These are phyloP conservation scores for Grosmannia huntii DNA, from an alignment of 2,329 filamentous ascomycete species.

Conservation along the genomic window DNA sequence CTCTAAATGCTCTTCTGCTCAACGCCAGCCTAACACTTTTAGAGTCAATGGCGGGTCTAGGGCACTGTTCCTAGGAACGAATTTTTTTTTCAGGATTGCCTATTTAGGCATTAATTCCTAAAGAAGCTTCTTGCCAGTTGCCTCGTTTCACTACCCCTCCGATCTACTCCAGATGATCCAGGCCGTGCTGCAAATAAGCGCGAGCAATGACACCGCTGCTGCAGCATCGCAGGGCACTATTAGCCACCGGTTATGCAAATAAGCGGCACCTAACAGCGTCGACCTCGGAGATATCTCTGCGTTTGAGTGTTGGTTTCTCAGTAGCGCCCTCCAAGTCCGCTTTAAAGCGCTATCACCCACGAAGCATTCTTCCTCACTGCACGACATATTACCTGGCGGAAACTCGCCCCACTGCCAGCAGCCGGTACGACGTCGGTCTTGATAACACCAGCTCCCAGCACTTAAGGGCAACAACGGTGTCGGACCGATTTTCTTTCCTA, in stretches of 20 bases:
- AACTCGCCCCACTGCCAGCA: not conserved
- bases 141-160: not conserved
- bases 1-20: not conserved
- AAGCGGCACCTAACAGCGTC: conserved; percentile 4
- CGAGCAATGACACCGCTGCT: conserved; percentile 6
- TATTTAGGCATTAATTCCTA: conserved; percentile 3
- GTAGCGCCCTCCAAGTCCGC: conserved; percentile 9
- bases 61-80: not conserved
- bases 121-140: not conserved
- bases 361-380: not conserved
- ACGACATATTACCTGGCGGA: not conserved
- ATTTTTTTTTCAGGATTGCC: not conserved
- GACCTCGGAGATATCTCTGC: no score
- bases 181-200: not conserved
- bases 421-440: not conserved
- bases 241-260: conserved; percentile 4
- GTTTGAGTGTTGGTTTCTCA: not conserved
- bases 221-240: conserved; percentile 1
- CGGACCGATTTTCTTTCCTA: not conserved
- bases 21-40: not conserved
- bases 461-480: not conserved
- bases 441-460: not conserved
- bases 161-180: not conserved
- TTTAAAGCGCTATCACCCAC: conserved; percentile 7
- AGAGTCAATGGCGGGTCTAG: not conserved